A percentile compares a stretch with the other conserved stretches of the same genome.
Conservation (phyloP, 495 filamentous ascomycete species). For the Hypoxylon cercidicola region DNA sequence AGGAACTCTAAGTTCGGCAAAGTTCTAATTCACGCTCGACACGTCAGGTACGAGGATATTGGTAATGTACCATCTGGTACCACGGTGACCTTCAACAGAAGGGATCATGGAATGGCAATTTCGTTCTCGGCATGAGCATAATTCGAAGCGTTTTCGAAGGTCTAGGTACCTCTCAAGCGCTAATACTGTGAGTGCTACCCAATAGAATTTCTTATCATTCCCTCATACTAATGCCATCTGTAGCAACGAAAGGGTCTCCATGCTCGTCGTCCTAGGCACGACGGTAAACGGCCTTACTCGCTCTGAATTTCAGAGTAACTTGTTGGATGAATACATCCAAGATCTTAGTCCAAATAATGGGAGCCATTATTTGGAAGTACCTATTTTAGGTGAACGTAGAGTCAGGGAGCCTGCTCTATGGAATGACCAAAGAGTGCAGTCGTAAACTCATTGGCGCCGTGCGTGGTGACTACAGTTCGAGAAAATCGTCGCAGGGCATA, state of each 20-base stretch:
- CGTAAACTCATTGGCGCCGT: conserved; percentile 18
- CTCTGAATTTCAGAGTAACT: conserved; percentile 8
- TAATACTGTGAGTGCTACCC: conserved; percentile 19
- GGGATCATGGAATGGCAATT: conserved; percentile 24
- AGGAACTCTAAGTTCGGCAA: conserved; percentile 30
- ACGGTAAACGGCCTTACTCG: conserved; percentile 37
- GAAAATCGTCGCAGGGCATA: conserved; percentile 2
- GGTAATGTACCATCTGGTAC: conserved; percentile 17
- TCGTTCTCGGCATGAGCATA: conserved; percentile 27
- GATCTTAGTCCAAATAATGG: neutral
- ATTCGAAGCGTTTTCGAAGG: conserved; percentile 32
- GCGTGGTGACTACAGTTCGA: conserved; percentile 11
- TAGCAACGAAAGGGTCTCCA: conserved; percentile 11
- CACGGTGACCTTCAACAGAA: conserved; percentile 19
- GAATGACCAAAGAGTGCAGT: conserved; percentile 10
- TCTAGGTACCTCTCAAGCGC: conserved; percentile 20
- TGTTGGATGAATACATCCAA: neutral
- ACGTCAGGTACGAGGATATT: conserved; percentile 20
- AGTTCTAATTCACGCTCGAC: conserved; percentile 29
- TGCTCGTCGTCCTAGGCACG: conserved; percentile 39
- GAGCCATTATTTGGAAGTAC: neutral
- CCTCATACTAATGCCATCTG: conserved; percentile 1
- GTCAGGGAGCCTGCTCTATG: conserved; percentile 13
- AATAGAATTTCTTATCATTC: neutral
- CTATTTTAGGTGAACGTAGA: neutral